Evolutionary conservation across 225 moss, liverwort and hornwort species (phyloP).

Genomic region (Pleurozium schreberi): DNA sequence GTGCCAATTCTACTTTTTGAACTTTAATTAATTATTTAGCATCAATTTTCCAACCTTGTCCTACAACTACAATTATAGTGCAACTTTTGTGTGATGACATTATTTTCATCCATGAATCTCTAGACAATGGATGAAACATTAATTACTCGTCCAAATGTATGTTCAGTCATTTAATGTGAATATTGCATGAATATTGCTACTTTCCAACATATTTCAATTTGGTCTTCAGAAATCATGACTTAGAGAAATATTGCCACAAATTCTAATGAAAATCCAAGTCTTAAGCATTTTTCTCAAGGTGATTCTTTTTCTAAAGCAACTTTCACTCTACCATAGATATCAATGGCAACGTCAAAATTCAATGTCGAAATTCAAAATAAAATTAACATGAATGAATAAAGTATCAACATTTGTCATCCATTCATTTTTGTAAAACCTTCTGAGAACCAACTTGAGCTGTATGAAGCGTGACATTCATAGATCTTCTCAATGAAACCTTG

Average conservation of each 20-base stretch:
- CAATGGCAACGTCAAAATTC: not conserved
- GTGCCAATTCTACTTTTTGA: too few relatives aligned
- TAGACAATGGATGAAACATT: not conserved
- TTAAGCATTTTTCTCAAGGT: not conserved
- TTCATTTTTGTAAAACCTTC: not conserved
- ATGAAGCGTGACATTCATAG: not conserved
- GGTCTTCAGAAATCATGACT: accelerated
- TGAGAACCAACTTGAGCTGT: too few relatives aligned
- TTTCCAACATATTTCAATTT: not conserved
- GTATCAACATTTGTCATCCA: not conserved
- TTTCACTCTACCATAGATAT: not conserved
- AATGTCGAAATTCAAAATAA: not conserved
- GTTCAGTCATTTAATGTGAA: not conserved
- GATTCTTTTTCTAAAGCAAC: not conserved
- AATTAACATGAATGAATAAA: not conserved
- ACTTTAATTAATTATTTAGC: too few relatives aligned
- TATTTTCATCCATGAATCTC: not conserved
- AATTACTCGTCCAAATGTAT: too few relatives aligned
- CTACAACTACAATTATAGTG: not conserved
- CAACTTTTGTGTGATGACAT: not conserved
- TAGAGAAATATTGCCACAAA: not conserved
- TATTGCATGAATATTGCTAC: accelerated
- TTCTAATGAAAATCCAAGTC: not conserved
- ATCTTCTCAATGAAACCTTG: not conserved
- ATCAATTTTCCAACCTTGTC: too few relatives aligned